These are phyloP conservation scores for Pythium phragmiticola DNA, from an alignment of 352 stramenopile genomes.

Conservation along the genomic window DNA sequence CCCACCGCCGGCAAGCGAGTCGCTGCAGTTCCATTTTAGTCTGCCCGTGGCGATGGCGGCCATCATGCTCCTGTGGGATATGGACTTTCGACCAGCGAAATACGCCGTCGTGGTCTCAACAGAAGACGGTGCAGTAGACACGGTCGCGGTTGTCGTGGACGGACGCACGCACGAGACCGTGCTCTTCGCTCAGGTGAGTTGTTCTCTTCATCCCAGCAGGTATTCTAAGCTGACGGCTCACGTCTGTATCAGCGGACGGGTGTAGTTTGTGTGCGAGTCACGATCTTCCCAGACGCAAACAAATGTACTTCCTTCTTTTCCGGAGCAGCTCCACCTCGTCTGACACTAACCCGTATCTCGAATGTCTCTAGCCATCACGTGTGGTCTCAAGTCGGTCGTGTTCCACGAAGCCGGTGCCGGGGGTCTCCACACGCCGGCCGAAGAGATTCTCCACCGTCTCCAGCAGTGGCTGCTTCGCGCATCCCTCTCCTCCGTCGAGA, in stretches of 20 bases:
- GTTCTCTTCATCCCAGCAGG: neutral
- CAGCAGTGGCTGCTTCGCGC: slow-evolving; percentile 69
- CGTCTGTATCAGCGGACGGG: slow-evolving; percentile 1
- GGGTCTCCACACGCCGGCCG: slow-evolving; percentile 47
- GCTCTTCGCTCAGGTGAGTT: slow-evolving; percentile 25
- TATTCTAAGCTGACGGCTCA: too few species aligned
- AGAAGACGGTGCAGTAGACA: slow-evolving; percentile 23
- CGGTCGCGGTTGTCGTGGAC: slow-evolving; percentile 24
- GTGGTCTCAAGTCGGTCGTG: slow-evolving; percentile 46
- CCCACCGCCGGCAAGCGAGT: slow-evolving; percentile 7
- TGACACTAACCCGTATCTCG: neutral
- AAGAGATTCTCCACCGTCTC: slow-evolving; percentile 55
- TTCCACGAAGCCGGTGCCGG: slow-evolving; percentile 54
- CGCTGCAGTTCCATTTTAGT: slow-evolving; percentile 30
- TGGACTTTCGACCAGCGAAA: slow-evolving; percentile 7
- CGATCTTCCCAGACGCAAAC: slow-evolving; percentile 5
- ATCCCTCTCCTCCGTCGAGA: slow-evolving; percentile 40
- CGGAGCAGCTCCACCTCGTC: neutral
- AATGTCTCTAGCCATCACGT: slow-evolving; percentile 17
- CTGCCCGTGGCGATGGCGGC: slow-evolving; percentile 12
- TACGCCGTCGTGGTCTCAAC: slow-evolving; percentile 22
- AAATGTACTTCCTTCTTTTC: slow-evolving; percentile 2
- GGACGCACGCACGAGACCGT: slow-evolving; percentile 18
- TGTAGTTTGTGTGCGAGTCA: slow-evolving; percentile 15
- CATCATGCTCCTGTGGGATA: slow-evolving; percentile 24